A percentile compares a stretch with the other conserved stretches of the same genome.
Conservation (phyloP, 257 asterid genomes). For the Solanum appendiculatum region DNA sequence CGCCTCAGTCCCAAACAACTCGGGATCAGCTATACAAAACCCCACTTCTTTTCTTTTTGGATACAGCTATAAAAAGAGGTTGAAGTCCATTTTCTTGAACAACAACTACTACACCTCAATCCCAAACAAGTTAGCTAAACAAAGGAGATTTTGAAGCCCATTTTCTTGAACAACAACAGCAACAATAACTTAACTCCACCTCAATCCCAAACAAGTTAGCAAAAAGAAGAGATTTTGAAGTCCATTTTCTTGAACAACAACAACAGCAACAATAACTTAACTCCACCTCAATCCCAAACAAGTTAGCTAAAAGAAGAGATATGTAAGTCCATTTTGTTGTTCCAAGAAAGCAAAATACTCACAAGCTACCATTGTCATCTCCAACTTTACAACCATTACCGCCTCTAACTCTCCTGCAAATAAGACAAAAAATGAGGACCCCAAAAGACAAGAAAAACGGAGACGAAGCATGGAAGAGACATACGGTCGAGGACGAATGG, state of each 20-base stretch:
- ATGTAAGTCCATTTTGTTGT: not conserved
- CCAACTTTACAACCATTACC: conserved; percentile 98
- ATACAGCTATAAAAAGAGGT: not conserved
- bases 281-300: not conserved
- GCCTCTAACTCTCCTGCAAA: conserved; percentile 85
- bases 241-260: not conserved
- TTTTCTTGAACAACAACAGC: not conserved
- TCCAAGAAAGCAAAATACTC: conserved; percentile 17
- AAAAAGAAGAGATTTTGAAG: not conserved
- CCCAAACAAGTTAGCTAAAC: not conserved
- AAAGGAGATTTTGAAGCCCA: not conserved
- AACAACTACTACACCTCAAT: not conserved
- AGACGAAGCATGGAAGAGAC: not conserved
- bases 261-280: not conserved
- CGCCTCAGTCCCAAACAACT: not conserved
- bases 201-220: not conserved
- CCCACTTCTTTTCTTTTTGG: not conserved
- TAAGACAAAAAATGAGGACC: conserved; percentile 4
- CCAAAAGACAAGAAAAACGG: not conserved
- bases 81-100: not conserved
- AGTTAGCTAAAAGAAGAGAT: not conserved
- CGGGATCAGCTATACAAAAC: not conserved
- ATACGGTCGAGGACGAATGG: conserved; percentile 98
- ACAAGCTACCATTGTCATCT: conserved; percentile 99
- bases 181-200: not conserved